These are phyloP conservation scores for Colletotrichum sp. DNA, from an alignment of 2,329 filamentous ascomycete species.

Conservation along the genomic window DNA sequence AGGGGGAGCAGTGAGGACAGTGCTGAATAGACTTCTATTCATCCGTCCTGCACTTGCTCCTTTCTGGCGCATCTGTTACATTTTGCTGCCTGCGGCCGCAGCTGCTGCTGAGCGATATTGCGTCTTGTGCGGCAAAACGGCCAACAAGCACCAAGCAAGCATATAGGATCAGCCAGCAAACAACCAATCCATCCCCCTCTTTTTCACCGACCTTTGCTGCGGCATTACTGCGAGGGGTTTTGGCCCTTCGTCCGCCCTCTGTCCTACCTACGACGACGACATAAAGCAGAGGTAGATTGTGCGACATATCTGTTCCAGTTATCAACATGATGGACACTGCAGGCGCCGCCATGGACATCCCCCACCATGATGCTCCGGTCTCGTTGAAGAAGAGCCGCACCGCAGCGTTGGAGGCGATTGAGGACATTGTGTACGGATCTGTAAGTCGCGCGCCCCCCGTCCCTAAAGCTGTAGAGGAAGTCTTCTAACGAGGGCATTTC, in stretches of 20 bases:
- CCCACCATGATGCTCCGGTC: constrained; percentile 17
- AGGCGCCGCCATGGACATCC: constrained; percentile 17
- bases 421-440: constrained; percentile 90
- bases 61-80: constrained; percentile 1
- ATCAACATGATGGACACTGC: constrained; percentile 15
- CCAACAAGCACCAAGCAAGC: neutral
- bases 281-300: constrained; percentile 1
- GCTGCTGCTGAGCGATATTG: constrained; percentile 1
- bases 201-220: constrained; percentile 2
- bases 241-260: neutral
- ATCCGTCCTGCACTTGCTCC: constrained; percentile 20
- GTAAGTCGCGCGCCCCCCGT: constrained; percentile 50
- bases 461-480: neutral
- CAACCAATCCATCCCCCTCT: neutral
- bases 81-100: neutral
- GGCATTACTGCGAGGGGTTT: neutral
- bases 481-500: neutral
- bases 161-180: neutral
- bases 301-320: neutral
- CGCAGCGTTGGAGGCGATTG: constrained; percentile 69
- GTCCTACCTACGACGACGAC: neutral
- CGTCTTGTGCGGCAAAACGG: neutral
- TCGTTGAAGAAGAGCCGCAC: constrained; percentile 28
- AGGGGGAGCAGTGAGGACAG: constrained; percentile 22
- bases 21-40: constrained; percentile 22